A percentile compares a stretch with the other conserved stretches of the same genome.
phyloP scores from a whole-genome alignment of 805 yeast species.

The Yamadazyma tumulicola region DNA sequence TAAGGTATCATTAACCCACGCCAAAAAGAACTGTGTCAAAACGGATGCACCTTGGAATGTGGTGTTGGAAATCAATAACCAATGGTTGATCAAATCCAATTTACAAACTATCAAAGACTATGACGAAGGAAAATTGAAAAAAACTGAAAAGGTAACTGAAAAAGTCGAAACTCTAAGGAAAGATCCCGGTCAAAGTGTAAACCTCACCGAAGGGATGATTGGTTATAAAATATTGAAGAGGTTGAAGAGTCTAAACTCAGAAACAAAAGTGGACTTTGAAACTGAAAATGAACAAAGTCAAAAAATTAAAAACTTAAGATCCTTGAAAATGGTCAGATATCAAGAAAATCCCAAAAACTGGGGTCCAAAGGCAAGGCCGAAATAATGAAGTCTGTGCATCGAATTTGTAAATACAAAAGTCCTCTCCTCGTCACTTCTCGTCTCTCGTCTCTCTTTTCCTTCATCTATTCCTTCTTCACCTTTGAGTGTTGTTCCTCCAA shows the following conservation, averaged over 20 bases:
- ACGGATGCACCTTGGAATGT: conserved; percentile 86
- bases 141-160: conserved; percentile 10
- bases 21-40: conserved; percentile 78
- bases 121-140: conserved; percentile 13
- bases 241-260: conserved; percentile 38
- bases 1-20: conserved; percentile 83
- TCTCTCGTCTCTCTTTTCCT: neutral
- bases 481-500: neutral
- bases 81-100: conserved; percentile 47
- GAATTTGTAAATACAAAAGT: conserved; percentile 2
- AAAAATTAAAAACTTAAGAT: conserved; percentile 58
- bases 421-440: neutral
- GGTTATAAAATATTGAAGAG: conserved; percentile 56
- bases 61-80: conserved; percentile 68
- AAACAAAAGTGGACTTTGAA: conserved; percentile 49
- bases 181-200: conserved; percentile 36
- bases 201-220: conserved; percentile 31
- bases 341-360: conserved; percentile 95
- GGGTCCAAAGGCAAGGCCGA: conserved; percentile 93
- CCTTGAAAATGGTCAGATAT: conserved; percentile 76
- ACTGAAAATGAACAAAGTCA: conserved; percentile 54
- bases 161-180: conserved; percentile 21
- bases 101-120: conserved; percentile 21
- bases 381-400: conserved; percentile 1
- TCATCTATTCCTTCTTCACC: neutral